phyloP scores from a whole-genome alignment of 2,329 filamentous ascomycete genomes.

The Fusarium kyushuense region DNA sequence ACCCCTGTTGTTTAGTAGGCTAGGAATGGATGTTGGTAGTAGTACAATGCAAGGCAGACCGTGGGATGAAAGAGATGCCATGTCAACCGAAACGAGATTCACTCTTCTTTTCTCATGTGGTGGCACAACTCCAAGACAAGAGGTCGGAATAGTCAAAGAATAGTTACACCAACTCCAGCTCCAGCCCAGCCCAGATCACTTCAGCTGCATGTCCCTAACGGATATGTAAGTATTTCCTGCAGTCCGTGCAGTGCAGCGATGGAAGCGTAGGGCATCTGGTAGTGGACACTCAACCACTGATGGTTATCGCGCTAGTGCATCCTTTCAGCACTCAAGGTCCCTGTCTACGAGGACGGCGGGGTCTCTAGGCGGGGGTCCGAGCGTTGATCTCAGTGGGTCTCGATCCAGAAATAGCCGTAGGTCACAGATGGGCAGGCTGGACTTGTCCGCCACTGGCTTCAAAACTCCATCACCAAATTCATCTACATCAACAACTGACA shows the following conservation, averaged over 20 bases:
- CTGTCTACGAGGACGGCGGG: slow-evolving; percentile 27
- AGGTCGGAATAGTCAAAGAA: slow-evolving; percentile 3
- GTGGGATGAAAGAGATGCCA: not conserved
- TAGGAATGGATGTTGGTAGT: too few relatives aligned
- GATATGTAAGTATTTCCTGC: slow-evolving; percentile 34
- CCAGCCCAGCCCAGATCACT: not conserved
- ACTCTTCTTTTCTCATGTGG: not conserved
- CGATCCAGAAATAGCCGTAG: slow-evolving; percentile 40
- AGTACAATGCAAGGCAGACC: not conserved
- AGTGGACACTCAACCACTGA: slow-evolving; percentile 36
- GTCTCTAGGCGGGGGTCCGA: slow-evolving; percentile 24
- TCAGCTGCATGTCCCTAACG: slow-evolving; percentile 22
- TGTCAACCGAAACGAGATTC: slow-evolving; percentile 6
- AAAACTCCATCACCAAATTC: slow-evolving; percentile 31
- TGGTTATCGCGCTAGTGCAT: slow-evolving; percentile 5
- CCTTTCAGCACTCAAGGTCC: slow-evolving; percentile 22
- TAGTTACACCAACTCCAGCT: slow-evolving; percentile 28
- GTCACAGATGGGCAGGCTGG: not conserved
- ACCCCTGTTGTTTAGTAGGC: slow-evolving; percentile 21
- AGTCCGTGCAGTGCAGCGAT: slow-evolving; percentile 19
- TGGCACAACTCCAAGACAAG: not conserved
- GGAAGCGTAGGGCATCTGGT: too few relatives aligned
- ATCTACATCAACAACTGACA: slow-evolving; percentile 13
- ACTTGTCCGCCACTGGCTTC: slow-evolving; percentile 14
- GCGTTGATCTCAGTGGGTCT: slow-evolving; percentile 28